A percentile compares a stretch with the other conserved stretches of the same genome.
These are phyloP conservation scores for Lenwebbia sp. DNA, from an alignment of 345 rosid species.

Conservation along the genomic window DNA sequence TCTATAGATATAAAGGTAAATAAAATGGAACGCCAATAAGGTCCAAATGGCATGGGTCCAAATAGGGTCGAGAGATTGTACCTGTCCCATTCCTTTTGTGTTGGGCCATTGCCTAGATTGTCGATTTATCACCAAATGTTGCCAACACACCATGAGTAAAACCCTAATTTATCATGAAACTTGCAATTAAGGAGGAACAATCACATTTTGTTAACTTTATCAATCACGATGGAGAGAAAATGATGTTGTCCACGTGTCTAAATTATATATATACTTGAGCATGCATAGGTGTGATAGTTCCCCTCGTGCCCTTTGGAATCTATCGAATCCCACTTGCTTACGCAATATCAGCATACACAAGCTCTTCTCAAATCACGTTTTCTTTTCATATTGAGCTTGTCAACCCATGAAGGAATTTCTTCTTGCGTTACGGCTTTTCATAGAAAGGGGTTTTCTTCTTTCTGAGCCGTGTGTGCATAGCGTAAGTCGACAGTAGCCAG, in stretches of 20 bases:
- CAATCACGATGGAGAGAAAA: background rate
- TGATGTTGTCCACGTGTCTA: background rate
- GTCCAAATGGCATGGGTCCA: background rate
- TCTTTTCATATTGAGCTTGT: too few relatives aligned
- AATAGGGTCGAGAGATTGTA: background rate
- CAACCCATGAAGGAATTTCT: background rate
- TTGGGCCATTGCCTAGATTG: background rate
- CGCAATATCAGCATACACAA: too few relatives aligned
- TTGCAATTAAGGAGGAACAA: background rate
- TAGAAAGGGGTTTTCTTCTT: too few relatives aligned
- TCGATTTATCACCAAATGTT: background rate
- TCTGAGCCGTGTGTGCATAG: background rate
- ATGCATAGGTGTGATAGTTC: background rate
- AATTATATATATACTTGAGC: background rate
- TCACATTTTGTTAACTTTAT: background rate
- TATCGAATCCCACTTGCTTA: too few relatives aligned
- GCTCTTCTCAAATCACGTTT: conserved; percentile 4
- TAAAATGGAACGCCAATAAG: background rate
- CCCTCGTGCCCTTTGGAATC: background rate
- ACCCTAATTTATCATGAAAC: background rate
- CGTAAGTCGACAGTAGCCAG: background rate
- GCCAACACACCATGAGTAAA: background rate
- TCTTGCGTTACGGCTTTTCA: background rate
- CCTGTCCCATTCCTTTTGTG: background rate
- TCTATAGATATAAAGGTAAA: background rate